phyloP scores from a whole-genome alignment of 345 rosid species.

The Lagerstroemia speciosa region DNA sequence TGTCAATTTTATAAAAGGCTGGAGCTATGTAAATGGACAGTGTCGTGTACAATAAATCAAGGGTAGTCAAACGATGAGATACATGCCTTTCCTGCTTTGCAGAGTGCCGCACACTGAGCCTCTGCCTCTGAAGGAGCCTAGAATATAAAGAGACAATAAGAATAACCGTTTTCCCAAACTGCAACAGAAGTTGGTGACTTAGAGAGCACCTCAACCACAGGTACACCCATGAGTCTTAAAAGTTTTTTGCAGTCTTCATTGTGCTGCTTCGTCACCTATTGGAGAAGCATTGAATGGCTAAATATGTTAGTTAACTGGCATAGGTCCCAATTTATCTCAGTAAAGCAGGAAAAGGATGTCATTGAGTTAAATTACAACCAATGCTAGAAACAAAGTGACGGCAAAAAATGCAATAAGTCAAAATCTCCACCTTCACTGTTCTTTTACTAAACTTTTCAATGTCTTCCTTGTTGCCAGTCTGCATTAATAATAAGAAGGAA shows the following conservation, averaged over 20 bases:
- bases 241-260: constrained; percentile 91
- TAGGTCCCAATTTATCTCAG: too few species aligned
- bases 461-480: constrained; percentile 79
- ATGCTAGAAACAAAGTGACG: neutral
- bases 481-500: constrained; percentile 7
- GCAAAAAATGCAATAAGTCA: neutral
- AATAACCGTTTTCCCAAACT: neutral
- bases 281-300: neutral
- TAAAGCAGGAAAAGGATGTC: neutral
- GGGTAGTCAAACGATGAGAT: constrained; percentile 9
- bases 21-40: neutral
- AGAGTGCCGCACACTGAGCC: constrained; percentile 89
- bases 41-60: neutral
- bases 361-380: neutral
- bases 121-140: constrained; percentile 97
- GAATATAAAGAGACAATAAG: constrained; percentile 13
- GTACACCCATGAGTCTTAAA: constrained; percentile 83
- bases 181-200: neutral
- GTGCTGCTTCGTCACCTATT: constrained; percentile 79
- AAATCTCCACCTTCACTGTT: constrained; percentile 60
- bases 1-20: neutral
- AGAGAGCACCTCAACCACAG: constrained; percentile 61
- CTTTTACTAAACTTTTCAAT: constrained; percentile 91
- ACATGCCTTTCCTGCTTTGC: constrained; percentile 75
- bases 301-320: neutral